Evolutionary conservation across 768 basidiomycete species (phyloP), one percentile per base, ranked within the genome.

Genomic region (Termitomyces sp.): DNA sequence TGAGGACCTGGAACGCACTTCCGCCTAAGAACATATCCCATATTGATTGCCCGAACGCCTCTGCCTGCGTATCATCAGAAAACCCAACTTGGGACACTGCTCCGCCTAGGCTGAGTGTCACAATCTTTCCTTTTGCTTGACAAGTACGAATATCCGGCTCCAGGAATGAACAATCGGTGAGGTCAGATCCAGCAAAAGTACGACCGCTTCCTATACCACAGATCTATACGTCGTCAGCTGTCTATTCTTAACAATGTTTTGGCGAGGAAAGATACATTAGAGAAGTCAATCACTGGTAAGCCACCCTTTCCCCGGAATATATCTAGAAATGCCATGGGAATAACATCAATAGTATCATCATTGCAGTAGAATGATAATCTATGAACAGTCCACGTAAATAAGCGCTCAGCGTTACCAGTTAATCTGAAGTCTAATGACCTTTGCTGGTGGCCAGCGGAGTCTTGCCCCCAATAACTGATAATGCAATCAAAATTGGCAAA

Each of bases 1-100:
- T 45, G 9, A 31, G 27, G 20, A 55, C 22, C 39, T 22, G 3
- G 20, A 52, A 71, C 70, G 54, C 65, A 73, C 72, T 63, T 58
- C 73, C 73, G 50, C 70, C 89, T 41, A 91, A 76, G 71, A 90
- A 89, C 58, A 85, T 65, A 66, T 87, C 75, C 89, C 89, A 90
- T 54, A 90, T 80, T 0, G 78, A 79, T 54, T 81, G 71, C 1
- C 84, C 88, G 61, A 87, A 88, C 12, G 69, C 67, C 8, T 67
- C 60, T 8, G 82, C 88, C 62, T 86, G 76, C 0, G 75, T 68
- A 55, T 83, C 83, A 59, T 76, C 81, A 44, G 69, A 69, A 67
- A 89, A 88, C 9, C 78, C 78, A 11, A 78, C 83, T 39, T 79
- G 74, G 8, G 86, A 85, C 2, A 78, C 79, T 15, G 83, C 86